Percentiles rank a stretch among this genome's conserved stretches.
phyloP scores from a whole-genome alignment of 179 eudicot species.

The Vitellaria paradoxa region DNA sequence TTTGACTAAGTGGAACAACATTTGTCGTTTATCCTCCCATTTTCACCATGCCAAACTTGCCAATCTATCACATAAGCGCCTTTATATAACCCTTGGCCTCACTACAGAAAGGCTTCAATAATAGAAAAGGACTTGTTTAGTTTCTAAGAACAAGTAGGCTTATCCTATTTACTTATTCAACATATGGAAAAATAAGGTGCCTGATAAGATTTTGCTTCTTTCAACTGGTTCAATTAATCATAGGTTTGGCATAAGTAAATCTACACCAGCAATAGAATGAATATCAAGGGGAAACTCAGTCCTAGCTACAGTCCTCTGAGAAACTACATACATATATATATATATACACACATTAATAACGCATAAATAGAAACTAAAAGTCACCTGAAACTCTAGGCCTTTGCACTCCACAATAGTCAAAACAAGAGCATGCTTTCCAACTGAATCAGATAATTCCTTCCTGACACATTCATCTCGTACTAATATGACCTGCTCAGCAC shows the following conservation, averaged over 20 bases:
- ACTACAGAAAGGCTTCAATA: not conserved
- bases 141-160: not conserved
- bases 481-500: conserved; percentile 80
- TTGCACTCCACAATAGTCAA: conserved; percentile 82
- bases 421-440: conserved; percentile 69
- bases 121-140: not conserved
- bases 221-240: too few species aligned
- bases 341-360: not conserved
- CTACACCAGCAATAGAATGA: not conserved
- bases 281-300: not conserved
- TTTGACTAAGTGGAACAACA: not conserved
- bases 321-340: too few species aligned
- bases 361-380: not conserved
- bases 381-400: conserved; percentile 81
- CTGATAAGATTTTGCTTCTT: too few species aligned
- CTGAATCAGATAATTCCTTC: conserved; percentile 37
- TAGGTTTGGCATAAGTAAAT: too few species aligned
- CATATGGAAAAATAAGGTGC: not conserved
- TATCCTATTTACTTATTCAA: not conserved
- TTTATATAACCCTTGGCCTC: not conserved
- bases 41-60: not conserved
- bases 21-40: not conserved
- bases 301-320: not conserved
- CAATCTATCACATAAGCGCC: not conserved
- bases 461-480: conserved; percentile 62